Evolutionary conservation across 306 rosid genomes (phyloP).

Genomic region (Rubus parviflorus): DNA sequence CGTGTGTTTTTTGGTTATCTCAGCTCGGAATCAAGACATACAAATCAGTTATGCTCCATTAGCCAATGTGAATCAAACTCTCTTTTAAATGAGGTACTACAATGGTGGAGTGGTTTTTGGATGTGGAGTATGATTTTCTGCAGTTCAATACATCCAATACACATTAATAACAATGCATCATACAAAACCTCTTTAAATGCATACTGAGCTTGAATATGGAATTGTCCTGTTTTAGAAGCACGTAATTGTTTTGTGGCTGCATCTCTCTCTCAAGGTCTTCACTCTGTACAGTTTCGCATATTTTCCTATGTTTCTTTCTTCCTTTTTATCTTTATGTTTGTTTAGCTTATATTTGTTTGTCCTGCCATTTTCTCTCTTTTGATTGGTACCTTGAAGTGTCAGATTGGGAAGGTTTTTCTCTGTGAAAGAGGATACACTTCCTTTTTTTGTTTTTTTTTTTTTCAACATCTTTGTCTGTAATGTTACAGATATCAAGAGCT

Average conservation of each 20-base stretch:
- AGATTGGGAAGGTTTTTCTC: background rate
- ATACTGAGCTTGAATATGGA: background rate
- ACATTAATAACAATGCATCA: background rate
- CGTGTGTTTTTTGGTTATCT: slow-evolving; percentile 2
- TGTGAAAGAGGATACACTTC: background rate
- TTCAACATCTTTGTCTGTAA: slow-evolving; percentile 10
- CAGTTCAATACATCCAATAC: background rate
- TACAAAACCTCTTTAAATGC: background rate
- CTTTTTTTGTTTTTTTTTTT: background rate
- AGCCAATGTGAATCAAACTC: slow-evolving; percentile 90
- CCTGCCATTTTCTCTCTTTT: background rate
- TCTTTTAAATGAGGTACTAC: slow-evolving; percentile 87
- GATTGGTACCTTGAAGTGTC: background rate
- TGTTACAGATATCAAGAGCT: slow-evolving; percentile 82
- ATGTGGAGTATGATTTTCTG: background rate
- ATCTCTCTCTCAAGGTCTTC: background rate
- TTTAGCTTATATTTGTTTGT: background rate
- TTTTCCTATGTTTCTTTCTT: background rate
- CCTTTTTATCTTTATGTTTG: background rate
- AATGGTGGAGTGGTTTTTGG: slow-evolving; percentile 14
- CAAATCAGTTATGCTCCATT: slow-evolving; percentile 94
- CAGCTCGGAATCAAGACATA: slow-evolving; percentile 79
- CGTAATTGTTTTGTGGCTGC: background rate
- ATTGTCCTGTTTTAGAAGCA: background rate
- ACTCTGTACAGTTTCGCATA: background rate